Base-by-base conservation (phyloP, 768 basidiomycete species). In the Leccinum subtestaceum region DNA sequence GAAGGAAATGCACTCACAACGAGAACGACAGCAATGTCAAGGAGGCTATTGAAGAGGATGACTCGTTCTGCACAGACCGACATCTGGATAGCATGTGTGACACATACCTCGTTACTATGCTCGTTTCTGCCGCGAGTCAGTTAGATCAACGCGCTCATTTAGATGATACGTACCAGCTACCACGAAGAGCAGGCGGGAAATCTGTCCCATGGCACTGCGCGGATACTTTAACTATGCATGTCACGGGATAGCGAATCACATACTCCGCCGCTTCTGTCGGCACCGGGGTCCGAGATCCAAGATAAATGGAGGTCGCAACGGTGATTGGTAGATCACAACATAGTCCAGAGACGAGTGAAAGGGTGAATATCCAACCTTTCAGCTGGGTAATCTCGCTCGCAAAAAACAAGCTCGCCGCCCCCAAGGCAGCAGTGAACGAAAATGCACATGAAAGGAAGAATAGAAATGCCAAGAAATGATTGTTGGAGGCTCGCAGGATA, bases 401-500 rank as follows among this genome's bases (percentile, higher is more conserved):
- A 36, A 69, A 68, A 38, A 69, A 69, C 45, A 48, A n/a, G 19
- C 59, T 55, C 3, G 65, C 63, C 12, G 59, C 63, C 1, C 68
- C 67, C 59, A 67, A 56, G 34, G 63, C 65, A 53, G 54, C 63
- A n/a, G 63, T 67, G 25, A 69, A 65, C 11, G 65, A 52, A 53
- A 68, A 62, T 4, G 67, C 50, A 52, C 65, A 69, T 12, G 49
- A 43, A 32, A 61, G 27, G 10, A 64, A 65, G 43, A 60, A 52
- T 17, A 52, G 4, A 9, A 64, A 58, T n/a, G 59, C 51, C 21
- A 69, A 48, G 3, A 62, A 2, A 15, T 63, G 59, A 32, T 58
- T 67, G 12, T 60, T 40, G 54, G 65, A 67, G 15, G 53, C 27
- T 59, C 49, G 58, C 34, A 67, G 38, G 40, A 68, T 57, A 17